Base-by-base conservation (phyloP, 208 protist species). In the Trypanosoma rangeli region DNA sequence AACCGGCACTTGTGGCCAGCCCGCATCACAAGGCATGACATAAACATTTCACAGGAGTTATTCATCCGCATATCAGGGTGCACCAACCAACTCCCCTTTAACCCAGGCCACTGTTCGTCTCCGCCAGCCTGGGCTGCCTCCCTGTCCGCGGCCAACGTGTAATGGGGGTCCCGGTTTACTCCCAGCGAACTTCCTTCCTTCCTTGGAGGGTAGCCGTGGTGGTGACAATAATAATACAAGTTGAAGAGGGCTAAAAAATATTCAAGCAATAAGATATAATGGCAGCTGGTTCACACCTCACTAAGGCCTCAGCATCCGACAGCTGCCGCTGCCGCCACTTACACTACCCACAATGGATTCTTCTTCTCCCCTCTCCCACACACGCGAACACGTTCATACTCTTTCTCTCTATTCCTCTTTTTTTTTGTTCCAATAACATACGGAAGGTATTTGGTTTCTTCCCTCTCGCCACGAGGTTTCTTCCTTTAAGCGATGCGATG, bases 161-260 rank as follows among this genome's bases (percentile, higher is more conserved):
- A n/a, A n/a, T n/a, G n/a, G n/a, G n/a, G n/a, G n/a, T n/a, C n/a
- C n/a, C n/a, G n/a, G n/a, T n/a, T n/a, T n/a, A n/a, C n/a, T n/a
- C n/a, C n/a, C n/a, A n/a, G n/a, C n/a, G n/a, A n/a, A n/a, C n/a
- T n/a, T n/a, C n/a, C n/a, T n/a, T n/a, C n/a, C n/a, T n/a, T n/a
- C n/a, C n/a, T n/a, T n/a, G n/a, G n/a, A n/a, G n/a, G n/a, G n/a
- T n/a, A n/a, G n/a, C n/a, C n/a, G n/a, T n/a, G n/a, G n/a, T n/a
- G n/a, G 56, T 29, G 44, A 49, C 64, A 22, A 49, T 13, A 56
- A 55, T 35, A 70, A 42, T 22, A 31, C 65, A 20, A 65, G 18
- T 39, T n/a, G 2, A 56, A 66, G 52, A 55, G 58, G 44, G 37
- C 37, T 39, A 68, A 62, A 74, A 58, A 54, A 49, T 50, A 49